These are phyloP conservation scores for Phytophthora gonapodyides DNA, from an alignment of 352 stramenopile genomes.

Conservation along the genomic window DNA sequence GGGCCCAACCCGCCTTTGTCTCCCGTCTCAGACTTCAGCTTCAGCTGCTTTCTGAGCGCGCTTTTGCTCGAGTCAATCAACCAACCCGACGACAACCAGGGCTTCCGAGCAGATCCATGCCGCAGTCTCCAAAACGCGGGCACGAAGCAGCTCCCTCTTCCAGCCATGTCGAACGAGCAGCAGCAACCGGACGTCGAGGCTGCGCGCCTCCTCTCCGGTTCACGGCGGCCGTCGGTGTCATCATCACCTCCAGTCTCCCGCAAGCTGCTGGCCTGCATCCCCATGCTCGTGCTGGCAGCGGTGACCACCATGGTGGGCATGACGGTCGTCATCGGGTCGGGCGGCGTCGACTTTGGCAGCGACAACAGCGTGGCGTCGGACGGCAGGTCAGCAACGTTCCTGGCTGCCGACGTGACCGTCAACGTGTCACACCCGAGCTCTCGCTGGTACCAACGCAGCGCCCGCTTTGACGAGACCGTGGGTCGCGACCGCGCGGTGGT, in stretches of 20 bases:
- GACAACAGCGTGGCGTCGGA: constrained; percentile 15
- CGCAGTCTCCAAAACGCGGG: constrained; percentile 13
- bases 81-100: too few relatives aligned
- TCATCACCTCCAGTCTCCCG: constrained; percentile 7
- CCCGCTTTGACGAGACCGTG: constrained; percentile 34
- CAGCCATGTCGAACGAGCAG: constrained; percentile 4
- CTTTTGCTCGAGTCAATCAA: too few relatives aligned
- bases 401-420: constrained; percentile 11
- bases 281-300: constrained; percentile 18
- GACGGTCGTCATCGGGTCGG: constrained; percentile 19
- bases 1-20: too few relatives aligned
- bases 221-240: constrained; percentile 6
- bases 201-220: constrained; percentile 6
- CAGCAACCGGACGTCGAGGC: constrained; percentile 16
- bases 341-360: constrained; percentile 17
- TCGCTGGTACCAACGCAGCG: constrained; percentile 29
- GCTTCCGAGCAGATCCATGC: too few relatives aligned
- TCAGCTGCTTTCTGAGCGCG: too few relatives aligned
- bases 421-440: constrained; percentile 25
- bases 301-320: constrained; percentile 28
- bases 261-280: constrained; percentile 24
- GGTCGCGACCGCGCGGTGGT: constrained; percentile 37
- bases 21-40: too few relatives aligned
- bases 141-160: neutral
- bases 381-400: constrained; percentile 21